A percentile compares a stretch with the other conserved stretches of the same genome.
Evolutionary conservation across 176 grass and related monocot genomes (phyloP).

Genomic region (Tillandsia fasciculata): DNA sequence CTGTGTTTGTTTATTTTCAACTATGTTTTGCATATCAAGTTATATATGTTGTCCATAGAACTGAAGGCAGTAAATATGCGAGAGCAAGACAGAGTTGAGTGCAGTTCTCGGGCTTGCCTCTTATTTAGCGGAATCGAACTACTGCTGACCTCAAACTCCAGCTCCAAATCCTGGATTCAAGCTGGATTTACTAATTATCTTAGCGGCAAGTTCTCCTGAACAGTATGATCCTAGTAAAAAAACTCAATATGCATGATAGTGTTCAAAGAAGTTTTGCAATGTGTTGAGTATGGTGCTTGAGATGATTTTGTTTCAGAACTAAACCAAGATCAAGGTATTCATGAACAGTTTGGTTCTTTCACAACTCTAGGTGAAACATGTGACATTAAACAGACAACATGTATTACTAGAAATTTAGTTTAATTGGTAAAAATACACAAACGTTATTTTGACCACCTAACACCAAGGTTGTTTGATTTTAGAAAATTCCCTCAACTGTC

Average conservation of each 20-base stretch:
- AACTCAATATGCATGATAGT: too few species aligned
- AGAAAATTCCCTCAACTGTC: too few species aligned
- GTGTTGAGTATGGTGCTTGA: background rate
- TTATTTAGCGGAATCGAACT: background rate
- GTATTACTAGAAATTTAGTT: too few species aligned
- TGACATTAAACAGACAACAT: background rate
- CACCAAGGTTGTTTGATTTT: too few species aligned
- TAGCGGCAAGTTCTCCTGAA: background rate
- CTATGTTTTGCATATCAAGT: background rate
- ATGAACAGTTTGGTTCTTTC: background rate
- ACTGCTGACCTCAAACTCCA: background rate
- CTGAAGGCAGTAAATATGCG: background rate
- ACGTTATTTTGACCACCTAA: too few species aligned
- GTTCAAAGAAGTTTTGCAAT: too few species aligned
- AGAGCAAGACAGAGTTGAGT: too few species aligned
- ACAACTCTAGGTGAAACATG: background rate
- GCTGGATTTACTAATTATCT: background rate
- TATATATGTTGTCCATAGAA: background rate
- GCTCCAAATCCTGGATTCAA: background rate
- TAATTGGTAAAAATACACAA: too few species aligned
- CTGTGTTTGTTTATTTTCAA: background rate
- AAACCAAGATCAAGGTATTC: background rate
- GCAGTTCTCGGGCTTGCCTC: background rate
- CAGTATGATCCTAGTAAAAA: background rate
- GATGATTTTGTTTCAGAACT: background rate